Evolutionary conservation across 2,329 filamentous ascomycete genomes (phyloP), one percentile per base, ranked within the genome.

Genomic region (Scleromitrula shiraiana): DNA sequence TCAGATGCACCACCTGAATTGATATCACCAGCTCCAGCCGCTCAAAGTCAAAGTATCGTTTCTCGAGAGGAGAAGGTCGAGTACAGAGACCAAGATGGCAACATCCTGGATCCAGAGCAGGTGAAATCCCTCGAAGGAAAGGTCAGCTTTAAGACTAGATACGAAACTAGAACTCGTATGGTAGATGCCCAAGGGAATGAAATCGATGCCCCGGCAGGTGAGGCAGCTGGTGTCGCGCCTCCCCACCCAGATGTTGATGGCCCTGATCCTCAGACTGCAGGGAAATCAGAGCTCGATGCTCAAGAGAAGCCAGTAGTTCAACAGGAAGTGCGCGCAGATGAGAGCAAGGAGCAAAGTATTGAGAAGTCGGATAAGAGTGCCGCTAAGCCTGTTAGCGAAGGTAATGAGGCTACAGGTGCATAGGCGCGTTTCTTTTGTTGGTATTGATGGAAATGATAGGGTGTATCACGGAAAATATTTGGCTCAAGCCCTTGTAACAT

Each of bases 1-100:
- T 64, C 62, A 17, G 59, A 61, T 17, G 62, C 59, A 14, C 62
- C 62, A 8, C 29, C 53, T 12, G 47, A 54, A 5, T 27, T 55
- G 23, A 47, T 60, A 7, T 59, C 60, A 7, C 44, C 53, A 30
- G 44, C 56, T 26, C 53, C 58, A 12, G 49, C 52, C 12, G 38
- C 49, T 1, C 38, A 40, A 15, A 59, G 59, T 10, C 60, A 62
- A n/a, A 62, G 55, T 29, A 46, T 65, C 7, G 22, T 65, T 29
- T 64, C 61, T 14, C 57, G 80, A 46, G 86, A 95, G 67, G 86
- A 96, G 69, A 84, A 83, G 57, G 73, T 97, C 39, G 93, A 97
- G 69, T 98, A 95, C 70, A 85, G 93, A 46, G 93, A 97, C 66
- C 88, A 96, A 67, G 76, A 95, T 59, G 93, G 93, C 56, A 96